Evolutionary conservation across 2,329 filamentous ascomycete genomes (phyloP).

Genomic region (Atkinsonella texensis): DNA sequence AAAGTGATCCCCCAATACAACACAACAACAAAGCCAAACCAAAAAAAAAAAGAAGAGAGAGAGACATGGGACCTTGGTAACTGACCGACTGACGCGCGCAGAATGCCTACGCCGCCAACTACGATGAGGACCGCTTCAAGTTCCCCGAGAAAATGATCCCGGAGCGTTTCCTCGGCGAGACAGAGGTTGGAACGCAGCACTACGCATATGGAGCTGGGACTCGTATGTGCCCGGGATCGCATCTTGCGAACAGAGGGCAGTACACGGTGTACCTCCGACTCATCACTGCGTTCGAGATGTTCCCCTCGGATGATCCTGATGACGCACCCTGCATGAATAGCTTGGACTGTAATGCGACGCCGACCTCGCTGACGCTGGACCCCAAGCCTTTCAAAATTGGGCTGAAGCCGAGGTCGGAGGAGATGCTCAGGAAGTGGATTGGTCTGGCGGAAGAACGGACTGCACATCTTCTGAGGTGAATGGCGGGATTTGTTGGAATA

Average conservation of each 20-base stretch:
- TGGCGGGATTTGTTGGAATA: not conserved
- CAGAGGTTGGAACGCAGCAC: slow-evolving; percentile 44
- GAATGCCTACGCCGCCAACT: slow-evolving; percentile 66
- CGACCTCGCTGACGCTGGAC: slow-evolving; percentile 47
- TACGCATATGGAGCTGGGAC: slow-evolving; percentile 51
- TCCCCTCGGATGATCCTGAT: slow-evolving; percentile 29
- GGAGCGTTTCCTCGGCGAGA: slow-evolving; percentile 53
- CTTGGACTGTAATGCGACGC: slow-evolving; percentile 43
- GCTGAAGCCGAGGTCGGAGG: slow-evolving; percentile 35
- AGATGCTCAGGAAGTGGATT: slow-evolving; percentile 39
- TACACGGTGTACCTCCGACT: slow-evolving; percentile 48
- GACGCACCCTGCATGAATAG: slow-evolving; percentile 43
- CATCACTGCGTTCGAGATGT: slow-evolving; percentile 45
- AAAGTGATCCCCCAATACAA: not conserved
- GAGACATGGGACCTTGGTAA: not conserved
- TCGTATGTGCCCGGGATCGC: slow-evolving; percentile 51
- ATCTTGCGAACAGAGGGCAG: slow-evolving; percentile 51
- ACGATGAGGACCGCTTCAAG: slow-evolving; percentile 57
- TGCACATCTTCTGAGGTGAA: slow-evolving; percentile 20
- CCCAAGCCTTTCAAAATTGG: slow-evolving; percentile 52
- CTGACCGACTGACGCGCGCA: slow-evolving; percentile 11
- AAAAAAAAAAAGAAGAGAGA: too few species aligned
- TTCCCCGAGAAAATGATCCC: slow-evolving; percentile 51
- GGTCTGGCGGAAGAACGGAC: slow-evolving; percentile 38
- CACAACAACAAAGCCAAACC: too few species aligned